Base-by-base conservation (phyloP, 2,329 filamentous ascomycete species). In the Diaporthe nobilis region DNA sequence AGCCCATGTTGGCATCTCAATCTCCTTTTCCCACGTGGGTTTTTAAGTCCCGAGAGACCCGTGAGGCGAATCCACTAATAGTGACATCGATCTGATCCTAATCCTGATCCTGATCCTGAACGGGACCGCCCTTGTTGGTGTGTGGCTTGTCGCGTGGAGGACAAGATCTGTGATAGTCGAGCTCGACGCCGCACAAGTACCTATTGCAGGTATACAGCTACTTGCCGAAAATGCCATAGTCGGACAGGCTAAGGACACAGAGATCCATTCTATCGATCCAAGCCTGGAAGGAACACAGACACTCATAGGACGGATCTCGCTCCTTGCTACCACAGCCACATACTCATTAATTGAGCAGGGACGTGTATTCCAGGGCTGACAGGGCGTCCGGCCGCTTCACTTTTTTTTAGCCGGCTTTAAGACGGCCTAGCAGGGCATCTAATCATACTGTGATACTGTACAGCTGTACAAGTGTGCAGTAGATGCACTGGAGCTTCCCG, bases 11-110 rank as follows among this genome's bases (percentile, higher is more conserved):
- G 55, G 47, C 68, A 55, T 63, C 61, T 58, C 58, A 65, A 51
- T 72, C 71, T 63, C 71, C 47, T 65, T 57, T 58, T 71, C 58
- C 73, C 73, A 75, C 73, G 73, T 75, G 73, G 73, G 47, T 53
- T 68, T 75, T 71, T 28, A 75, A 34, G 28, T 71, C 73, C 73
- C 73, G 65, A 71, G 49, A 49, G 49, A 31, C 67, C 55, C 37
- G 57, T 49, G 67, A 55, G 44, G 51, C 47, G 72, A 42, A 37
- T 34, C 37, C 47, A 71, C 68, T 58, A 58, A 58, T 58, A 71
- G 13, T 34, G 25, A 31, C 49, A 53, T 58, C 49, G 72, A 67
- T 53, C 47, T 53, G 65, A 42, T 53, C 47, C 31, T 39, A 44
- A 67, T 28, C 34, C 58, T 49, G 20, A 49, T 42, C 44, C 58